Percentiles rank a stretch among this genome's conserved stretches.
phyloP scores from a whole-genome alignment of 305 asterid species.

The Fraxinus floribunda region DNA sequence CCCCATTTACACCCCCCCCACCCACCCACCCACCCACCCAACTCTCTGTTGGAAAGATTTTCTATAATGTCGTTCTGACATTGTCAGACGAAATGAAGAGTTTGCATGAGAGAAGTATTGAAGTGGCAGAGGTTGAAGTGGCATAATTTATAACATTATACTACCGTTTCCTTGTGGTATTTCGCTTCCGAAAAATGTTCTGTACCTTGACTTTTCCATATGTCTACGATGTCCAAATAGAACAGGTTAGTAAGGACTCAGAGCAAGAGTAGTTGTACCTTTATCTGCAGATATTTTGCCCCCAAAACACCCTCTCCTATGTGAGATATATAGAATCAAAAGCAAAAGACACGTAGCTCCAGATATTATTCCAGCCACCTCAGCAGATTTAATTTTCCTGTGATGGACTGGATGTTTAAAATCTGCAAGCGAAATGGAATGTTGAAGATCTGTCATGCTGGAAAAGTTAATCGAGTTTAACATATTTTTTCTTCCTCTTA shows the following conservation, averaged over 20 bases:
- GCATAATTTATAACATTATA: neutral
- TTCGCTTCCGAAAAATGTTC: neutral
- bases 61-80: neutral
- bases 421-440: constrained; percentile 44
- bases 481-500: neutral
- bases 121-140: neutral
- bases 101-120: neutral
- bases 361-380: constrained; percentile 48
- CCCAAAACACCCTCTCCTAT: constrained; percentile 46
- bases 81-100: neutral
- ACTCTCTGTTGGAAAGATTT: neutral
- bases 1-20: neutral
- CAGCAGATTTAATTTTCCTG: constrained; percentile 32
- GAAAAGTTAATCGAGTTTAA: neutral
- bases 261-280: constrained; percentile 37
- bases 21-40: neutral
- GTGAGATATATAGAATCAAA: constrained; percentile 47
- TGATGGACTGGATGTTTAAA: constrained; percentile 64
- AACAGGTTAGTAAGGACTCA: neutral
- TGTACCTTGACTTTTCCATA: neutral
- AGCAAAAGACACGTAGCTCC: constrained; percentile 52
- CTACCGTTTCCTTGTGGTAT: neutral
- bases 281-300: constrained; percentile 51
- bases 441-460: neutral
- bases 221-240: neutral